A percentile compares a stretch with the other conserved stretches of the same genome.
Evolutionary conservation across 2,329 filamentous ascomycete species (phyloP).

Genomic region (Emericellopsis atlantica): DNA sequence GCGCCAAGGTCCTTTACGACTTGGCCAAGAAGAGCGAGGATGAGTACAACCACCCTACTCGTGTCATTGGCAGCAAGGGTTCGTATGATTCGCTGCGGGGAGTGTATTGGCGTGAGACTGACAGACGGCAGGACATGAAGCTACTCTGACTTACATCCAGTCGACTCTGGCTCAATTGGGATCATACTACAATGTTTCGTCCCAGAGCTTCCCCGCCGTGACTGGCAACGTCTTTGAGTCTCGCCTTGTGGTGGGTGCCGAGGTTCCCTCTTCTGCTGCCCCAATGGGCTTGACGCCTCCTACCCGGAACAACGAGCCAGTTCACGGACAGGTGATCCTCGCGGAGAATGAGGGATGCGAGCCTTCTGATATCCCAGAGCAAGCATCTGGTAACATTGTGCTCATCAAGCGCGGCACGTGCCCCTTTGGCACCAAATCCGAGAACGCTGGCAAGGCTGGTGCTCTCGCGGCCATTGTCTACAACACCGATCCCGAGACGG

Average conservation of each 20-base stretch:
- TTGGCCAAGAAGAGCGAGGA: conserved; percentile 45
- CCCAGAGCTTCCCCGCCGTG: conserved; percentile 51
- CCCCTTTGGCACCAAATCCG: conserved; percentile 59
- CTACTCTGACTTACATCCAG: conserved; percentile 51
- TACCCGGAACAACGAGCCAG: conserved; percentile 44
- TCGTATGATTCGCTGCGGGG: conserved; percentile 6
- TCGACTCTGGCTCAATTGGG: conserved; percentile 38
- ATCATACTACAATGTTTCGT: conserved; percentile 49
- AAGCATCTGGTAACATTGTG: conserved; percentile 51
- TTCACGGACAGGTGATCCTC: conserved; percentile 46
- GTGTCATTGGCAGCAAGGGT: conserved; percentile 58
- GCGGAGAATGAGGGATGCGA: conserved; percentile 52
- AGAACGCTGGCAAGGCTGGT: conserved; percentile 53
- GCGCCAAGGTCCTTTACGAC: conserved; percentile 48
- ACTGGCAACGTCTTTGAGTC: conserved; percentile 47
- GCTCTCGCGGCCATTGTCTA: conserved; percentile 62
- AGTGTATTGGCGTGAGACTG: no score
- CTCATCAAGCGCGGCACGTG: conserved; percentile 60
- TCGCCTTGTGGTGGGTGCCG: conserved; percentile 40
- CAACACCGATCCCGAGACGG: conserved; percentile 51
- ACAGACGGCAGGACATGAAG: conserved; percentile 38
- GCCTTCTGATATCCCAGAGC: conserved; percentile 47
- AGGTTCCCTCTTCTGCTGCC: conserved; percentile 33
- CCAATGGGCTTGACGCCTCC: conserved; percentile 57
- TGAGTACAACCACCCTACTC: conserved; percentile 56